These are phyloP conservation scores for Rhizophora mangle DNA, from an alignment of 345 rosid genomes.

Conservation along the genomic window DNA sequence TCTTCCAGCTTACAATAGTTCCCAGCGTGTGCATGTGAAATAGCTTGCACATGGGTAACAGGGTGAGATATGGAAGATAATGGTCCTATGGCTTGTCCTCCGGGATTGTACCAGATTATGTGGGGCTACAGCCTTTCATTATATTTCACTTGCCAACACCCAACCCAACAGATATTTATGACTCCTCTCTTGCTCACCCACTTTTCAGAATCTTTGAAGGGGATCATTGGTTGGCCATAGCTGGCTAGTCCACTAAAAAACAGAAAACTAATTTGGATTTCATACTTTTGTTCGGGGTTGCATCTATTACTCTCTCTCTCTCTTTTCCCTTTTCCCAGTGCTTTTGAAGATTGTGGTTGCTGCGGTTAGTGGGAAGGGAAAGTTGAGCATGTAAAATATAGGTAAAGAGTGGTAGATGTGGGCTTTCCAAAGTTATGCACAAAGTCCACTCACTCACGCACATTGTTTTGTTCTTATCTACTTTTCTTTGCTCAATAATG, in stretches of 20 bases:
- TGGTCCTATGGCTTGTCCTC: constrained; percentile 1
- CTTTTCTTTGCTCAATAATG: constrained; percentile 24
- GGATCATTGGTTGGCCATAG: constrained; percentile 10
- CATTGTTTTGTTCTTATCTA: background rate
- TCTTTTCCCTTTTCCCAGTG: background rate
- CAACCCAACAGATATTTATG: constrained; percentile 5
- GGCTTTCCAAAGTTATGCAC: background rate
- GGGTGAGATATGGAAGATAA: background rate
- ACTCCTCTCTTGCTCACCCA: constrained; percentile 2
- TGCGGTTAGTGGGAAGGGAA: constrained; percentile 19
- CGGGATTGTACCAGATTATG: background rate
- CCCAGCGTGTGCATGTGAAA: background rate
- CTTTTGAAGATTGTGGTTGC: constrained; percentile 15
- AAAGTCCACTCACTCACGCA: constrained; percentile 3
- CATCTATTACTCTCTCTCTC: background rate
- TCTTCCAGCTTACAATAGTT: background rate
- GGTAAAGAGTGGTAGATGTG: constrained; percentile 9
- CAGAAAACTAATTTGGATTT: constrained; percentile 21
- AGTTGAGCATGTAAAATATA: background rate
- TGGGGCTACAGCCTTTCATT: background rate
- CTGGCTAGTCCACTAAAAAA: constrained; percentile 36
- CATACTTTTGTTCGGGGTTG: background rate
- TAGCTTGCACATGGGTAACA: background rate
- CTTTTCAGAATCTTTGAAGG: constrained; percentile 27
- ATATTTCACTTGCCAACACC: constrained; percentile 4